phyloP scores from a whole-genome alignment of 1,284 basidiomycete genomes.

The Cryptococcus depauperatus region DNA sequence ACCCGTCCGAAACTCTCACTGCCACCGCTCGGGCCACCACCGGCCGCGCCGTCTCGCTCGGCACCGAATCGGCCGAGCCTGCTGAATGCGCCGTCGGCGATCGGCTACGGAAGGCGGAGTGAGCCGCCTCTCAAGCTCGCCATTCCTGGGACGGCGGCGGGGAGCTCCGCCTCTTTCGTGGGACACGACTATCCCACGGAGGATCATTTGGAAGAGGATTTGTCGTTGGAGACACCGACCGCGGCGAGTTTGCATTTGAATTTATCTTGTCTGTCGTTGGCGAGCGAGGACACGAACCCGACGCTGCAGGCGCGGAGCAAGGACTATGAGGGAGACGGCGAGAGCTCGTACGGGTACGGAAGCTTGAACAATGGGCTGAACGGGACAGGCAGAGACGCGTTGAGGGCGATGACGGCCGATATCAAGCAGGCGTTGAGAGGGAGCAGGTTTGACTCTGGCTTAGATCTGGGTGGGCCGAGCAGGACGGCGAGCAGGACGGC shows the following conservation, averaged over 20 bases:
- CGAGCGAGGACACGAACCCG: slow-evolving; percentile 30
- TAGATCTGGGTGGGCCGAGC: slow-evolving; percentile 6
- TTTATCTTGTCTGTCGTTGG: neutral
- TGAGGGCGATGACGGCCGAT: slow-evolving; percentile 37
- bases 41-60: slow-evolving; percentile 12
- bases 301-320: slow-evolving; percentile 29
- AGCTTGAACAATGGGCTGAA: slow-evolving; percentile 18
- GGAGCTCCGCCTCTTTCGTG: slow-evolving; percentile 7
- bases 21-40: slow-evolving; percentile 15
- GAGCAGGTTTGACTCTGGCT: slow-evolving; percentile 15
- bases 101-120: slow-evolving; percentile 6
- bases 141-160: slow-evolving; percentile 31
- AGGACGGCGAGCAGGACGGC: slow-evolving; percentile 16
- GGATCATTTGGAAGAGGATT: slow-evolving; percentile 19
- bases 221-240: slow-evolving; percentile 19
- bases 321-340: slow-evolving; percentile 26
- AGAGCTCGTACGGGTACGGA: slow-evolving; percentile 29
- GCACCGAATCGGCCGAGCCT: slow-evolving; percentile 14
- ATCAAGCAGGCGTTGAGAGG: slow-evolving; percentile 27
- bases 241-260: slow-evolving; percentile 2
- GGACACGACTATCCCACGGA: slow-evolving; percentile 18
- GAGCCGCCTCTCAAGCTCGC: slow-evolving; percentile 32
- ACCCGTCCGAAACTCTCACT: slow-evolving; percentile 31
- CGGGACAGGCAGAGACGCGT: slow-evolving; percentile 10
- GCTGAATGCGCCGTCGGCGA: slow-evolving; percentile 17